These are phyloP conservation scores for Hymenoscyphus infarciens DNA, from an alignment of 2,329 filamentous ascomycete species.

Conservation along the genomic window DNA sequence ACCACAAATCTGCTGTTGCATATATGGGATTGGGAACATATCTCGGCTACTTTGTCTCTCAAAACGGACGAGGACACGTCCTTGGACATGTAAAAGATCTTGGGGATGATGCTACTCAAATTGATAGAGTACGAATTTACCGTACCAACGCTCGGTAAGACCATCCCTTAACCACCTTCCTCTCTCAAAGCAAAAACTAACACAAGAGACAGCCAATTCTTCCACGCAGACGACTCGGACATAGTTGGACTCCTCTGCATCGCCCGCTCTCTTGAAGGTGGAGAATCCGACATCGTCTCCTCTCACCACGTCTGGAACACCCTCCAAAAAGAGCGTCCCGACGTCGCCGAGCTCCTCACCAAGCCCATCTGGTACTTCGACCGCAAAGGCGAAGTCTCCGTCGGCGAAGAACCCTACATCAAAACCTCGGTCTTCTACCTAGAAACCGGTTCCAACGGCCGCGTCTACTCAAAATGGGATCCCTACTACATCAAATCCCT, in stretches of 20 bases:
- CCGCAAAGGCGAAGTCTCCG: constrained; percentile 77
- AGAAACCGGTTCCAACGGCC: constrained; percentile 61
- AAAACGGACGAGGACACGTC: constrained; percentile 81
- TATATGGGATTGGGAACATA: constrained; percentile 88
- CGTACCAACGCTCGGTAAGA: constrained; percentile 69
- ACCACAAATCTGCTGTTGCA: constrained; percentile 76
- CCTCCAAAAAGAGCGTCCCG: constrained; percentile 69
- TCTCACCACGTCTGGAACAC: constrained; percentile 80
- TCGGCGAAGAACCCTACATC: constrained; percentile 73
- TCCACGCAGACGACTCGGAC: constrained; percentile 80
- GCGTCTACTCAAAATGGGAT: constrained; percentile 84
- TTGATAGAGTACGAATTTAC: constrained; percentile 86
- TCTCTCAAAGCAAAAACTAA: constrained; percentile 5
- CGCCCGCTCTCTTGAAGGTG: constrained; percentile 72
- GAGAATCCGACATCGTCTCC: constrained; percentile 78
- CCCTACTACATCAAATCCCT: constrained; percentile 83
- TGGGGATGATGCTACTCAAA: constrained; percentile 71
- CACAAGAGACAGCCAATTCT: constrained; percentile 59
- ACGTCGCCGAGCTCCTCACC: constrained; percentile 71
- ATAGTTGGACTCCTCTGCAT: constrained; percentile 82
- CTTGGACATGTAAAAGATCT: constrained; percentile 88
- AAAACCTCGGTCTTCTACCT: constrained; percentile 71
- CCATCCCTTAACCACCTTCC: neutral
- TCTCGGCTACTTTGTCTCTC: constrained; percentile 82
- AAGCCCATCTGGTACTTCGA: constrained; percentile 89